These are phyloP conservation scores for Morella rubra DNA, from an alignment of 306 rosid genomes.

Conservation along the genomic window DNA sequence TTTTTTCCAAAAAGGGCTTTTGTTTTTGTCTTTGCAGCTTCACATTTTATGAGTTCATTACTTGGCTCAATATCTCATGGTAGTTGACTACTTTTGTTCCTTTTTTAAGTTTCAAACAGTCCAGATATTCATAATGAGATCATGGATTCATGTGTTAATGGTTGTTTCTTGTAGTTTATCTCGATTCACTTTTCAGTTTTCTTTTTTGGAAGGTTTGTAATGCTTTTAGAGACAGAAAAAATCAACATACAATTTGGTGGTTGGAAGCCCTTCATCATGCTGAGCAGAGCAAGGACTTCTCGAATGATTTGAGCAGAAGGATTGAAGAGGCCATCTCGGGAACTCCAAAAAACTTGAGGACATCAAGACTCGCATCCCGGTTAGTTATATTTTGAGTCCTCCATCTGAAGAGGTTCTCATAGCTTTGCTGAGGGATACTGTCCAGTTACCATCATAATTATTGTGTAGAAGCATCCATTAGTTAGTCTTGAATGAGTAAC, in stretches of 20 bases:
- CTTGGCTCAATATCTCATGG: neutral
- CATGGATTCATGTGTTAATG: neutral
- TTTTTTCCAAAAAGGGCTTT: too few species aligned
- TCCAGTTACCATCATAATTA: neutral
- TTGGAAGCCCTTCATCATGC: conserved; percentile 80
- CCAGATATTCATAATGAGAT: neutral
- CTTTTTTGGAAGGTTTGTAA: conserved; percentile 54
- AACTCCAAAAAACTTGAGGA: conserved; percentile 56
- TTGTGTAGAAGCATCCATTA: neutral
- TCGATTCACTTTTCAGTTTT: conserved; percentile 18
- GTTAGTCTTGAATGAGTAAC: neutral
- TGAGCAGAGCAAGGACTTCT: conserved; percentile 74
- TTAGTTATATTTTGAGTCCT: conserved; percentile 39
- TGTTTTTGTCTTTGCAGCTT: too few species aligned
- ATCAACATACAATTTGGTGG: conserved; percentile 71
- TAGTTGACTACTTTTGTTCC: neutral
- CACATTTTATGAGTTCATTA: neutral
- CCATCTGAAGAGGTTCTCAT: neutral
- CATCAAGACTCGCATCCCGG: conserved; percentile 64
- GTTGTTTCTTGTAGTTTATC: neutral
- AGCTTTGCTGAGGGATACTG: neutral
- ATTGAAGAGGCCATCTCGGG: conserved; percentile 81
- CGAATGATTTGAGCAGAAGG: conserved; percentile 69
- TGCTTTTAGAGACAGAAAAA: conserved; percentile 41
- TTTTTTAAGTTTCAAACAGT: neutral